Evolutionary conservation across 257 asterid genomes (phyloP).

Genomic region (Thymus mandschuricus): DNA sequence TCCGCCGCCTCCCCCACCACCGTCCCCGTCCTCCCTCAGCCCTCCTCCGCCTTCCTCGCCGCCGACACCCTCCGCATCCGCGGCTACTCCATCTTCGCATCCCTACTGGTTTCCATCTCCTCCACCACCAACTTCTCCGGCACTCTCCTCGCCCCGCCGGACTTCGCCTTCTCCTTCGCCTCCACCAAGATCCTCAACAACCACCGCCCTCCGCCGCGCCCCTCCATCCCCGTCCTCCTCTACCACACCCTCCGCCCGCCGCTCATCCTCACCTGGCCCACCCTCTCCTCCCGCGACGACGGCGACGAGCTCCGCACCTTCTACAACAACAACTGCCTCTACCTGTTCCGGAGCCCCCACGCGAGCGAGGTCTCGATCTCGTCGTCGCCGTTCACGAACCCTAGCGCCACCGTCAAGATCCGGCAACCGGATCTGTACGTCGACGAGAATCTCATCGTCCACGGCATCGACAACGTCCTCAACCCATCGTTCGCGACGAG

Average conservation of each 20-base stretch:
- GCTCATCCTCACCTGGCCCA: slow-evolving; percentile 47
- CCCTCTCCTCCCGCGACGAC: slow-evolving; percentile 43
- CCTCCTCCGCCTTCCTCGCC: slow-evolving; percentile 54
- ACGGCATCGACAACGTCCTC: slow-evolving; percentile 67
- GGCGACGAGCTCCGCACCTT: slow-evolving; percentile 53
- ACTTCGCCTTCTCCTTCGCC: slow-evolving; percentile 61
- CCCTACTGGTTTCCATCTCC: slow-evolving; percentile 49
- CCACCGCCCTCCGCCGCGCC: slow-evolving; percentile 59
- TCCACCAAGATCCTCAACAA: slow-evolving; percentile 45
- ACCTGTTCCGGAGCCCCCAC: slow-evolving; percentile 37
- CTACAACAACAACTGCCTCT: slow-evolving; percentile 59
- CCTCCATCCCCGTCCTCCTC: slow-evolving; percentile 57
- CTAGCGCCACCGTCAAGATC: slow-evolving; percentile 45
- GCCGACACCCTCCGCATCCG: slow-evolving; percentile 57
- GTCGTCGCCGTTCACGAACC: slow-evolving; percentile 50
- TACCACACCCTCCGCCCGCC: slow-evolving; percentile 66
- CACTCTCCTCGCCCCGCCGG: slow-evolving; percentile 67
- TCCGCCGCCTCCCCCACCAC: slow-evolving; percentile 39
- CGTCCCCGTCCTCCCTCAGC: slow-evolving; percentile 24
- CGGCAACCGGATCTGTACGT: slow-evolving; percentile 71
- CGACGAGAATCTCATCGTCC: slow-evolving; percentile 58
- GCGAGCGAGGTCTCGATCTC: slow-evolving; percentile 51
- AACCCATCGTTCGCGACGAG: slow-evolving; percentile 52
- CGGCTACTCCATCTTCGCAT: slow-evolving; percentile 68
- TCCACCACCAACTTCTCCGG: slow-evolving; percentile 59